Evolutionary conservation across 495 filamentous ascomycete genomes (phyloP).

Genomic region (Talaromyces liani): DNA sequence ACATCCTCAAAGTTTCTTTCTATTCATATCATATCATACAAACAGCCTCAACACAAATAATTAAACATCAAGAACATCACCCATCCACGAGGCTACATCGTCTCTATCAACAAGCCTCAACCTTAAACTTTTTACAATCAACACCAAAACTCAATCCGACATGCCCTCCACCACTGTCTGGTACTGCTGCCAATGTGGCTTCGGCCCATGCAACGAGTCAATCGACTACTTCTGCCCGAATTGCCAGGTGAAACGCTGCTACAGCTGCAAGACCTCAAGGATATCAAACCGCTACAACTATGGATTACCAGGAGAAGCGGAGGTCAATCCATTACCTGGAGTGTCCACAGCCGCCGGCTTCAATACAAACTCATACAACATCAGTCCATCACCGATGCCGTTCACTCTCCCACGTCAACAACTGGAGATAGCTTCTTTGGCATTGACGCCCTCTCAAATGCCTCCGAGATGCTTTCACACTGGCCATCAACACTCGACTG

Average conservation of each 20-base stretch:
- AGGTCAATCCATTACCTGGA: not conserved
- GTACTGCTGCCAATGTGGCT: conserved; percentile 28
- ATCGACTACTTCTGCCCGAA: conserved; percentile 22
- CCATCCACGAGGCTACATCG: not conserved
- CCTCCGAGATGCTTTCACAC: conserved; percentile 3
- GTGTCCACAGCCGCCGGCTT: conserved; percentile 3
- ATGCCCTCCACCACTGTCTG: conserved; percentile 15
- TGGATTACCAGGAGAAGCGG: conserved; percentile 5
- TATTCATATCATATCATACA: not conserved
- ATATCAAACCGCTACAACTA: conserved; percentile 2
- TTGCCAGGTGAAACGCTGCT: conserved; percentile 17
- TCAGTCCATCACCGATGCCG: not conserved
- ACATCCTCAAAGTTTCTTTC: not conserved
- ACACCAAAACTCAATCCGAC: not conserved
- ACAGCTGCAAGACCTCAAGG: conserved; percentile 16
- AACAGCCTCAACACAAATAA: not conserved
- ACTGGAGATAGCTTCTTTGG: not conserved
- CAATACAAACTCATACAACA: not conserved
- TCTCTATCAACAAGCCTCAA: not conserved
- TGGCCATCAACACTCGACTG: conserved; percentile 11
- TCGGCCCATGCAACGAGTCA: conserved; percentile 21
- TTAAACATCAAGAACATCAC: not conserved
- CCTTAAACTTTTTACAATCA: not conserved
- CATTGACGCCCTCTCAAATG: not conserved
- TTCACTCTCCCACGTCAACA: not conserved